Percentiles rank a stretch among this genome's conserved stretches.
Conservation (phyloP, 129 eudicot species). For the Chrysanthemum lavandulifolium region DNA sequence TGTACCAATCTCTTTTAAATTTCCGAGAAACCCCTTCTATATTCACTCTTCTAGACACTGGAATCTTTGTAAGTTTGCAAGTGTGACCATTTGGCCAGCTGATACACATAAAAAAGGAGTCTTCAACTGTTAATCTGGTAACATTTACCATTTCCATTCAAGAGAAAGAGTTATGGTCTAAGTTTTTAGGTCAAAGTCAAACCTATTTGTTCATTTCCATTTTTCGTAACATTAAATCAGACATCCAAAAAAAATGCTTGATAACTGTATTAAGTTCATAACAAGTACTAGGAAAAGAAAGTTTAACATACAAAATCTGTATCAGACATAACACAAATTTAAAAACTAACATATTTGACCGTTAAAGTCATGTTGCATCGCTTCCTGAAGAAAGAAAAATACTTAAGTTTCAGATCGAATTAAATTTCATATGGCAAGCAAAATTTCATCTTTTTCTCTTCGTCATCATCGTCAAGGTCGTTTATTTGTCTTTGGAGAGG, state of each 20-base stretch:
- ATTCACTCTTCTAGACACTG: constrained; percentile 39
- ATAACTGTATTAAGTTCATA: not conserved
- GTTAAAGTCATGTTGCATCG: not conserved
- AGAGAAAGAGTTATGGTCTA: not conserved
- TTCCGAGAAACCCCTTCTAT: constrained; percentile 51
- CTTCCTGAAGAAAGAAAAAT: no score
- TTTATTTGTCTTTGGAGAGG: no score
- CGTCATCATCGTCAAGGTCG: no score
- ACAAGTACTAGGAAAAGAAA: no score
- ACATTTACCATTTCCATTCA: no score
- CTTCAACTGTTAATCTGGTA: no score
- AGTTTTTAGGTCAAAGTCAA: not conserved
- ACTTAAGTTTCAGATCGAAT: no score
- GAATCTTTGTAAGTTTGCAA: constrained; percentile 64
- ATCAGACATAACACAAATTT: not conserved
- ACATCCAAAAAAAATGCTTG: not conserved
- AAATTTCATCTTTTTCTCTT: no score
- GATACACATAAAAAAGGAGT: constrained; percentile 13
- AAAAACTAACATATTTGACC: not conserved
- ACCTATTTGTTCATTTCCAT: no score
- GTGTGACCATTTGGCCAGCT: constrained; percentile 54
- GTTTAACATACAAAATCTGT: no score
- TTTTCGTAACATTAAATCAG: not conserved
- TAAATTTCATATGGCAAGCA: no score
- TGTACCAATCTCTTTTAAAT: constrained; percentile 45